phyloP scores from a whole-genome alignment of 225 moss, liverwort and hornwort species.

The Lunularia cruciata region DNA sequence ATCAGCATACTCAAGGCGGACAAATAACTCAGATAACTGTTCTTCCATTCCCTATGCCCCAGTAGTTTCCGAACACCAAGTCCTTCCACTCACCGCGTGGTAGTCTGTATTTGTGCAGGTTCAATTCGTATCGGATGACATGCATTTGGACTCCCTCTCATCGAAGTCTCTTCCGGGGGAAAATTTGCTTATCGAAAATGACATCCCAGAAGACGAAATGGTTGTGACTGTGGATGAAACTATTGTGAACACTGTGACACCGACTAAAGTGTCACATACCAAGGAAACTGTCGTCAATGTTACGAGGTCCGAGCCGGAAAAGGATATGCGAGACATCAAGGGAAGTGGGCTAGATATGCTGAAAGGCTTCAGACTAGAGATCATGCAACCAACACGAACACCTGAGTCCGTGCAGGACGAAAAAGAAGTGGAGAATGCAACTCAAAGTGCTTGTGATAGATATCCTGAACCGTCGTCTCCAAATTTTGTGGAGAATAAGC shows the following conservation, averaged over 20 bases:
- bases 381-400: constrained; percentile 13
- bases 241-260: constrained; percentile 9
- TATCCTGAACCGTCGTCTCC: background rate
- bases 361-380: constrained; percentile 22
- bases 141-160: constrained; percentile 10
- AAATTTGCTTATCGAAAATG: constrained; percentile 2
- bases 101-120: constrained; percentile 25
- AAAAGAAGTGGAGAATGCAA: background rate
- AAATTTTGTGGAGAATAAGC: constrained; percentile 8
- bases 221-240: background rate
- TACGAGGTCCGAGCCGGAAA: constrained; percentile 15
- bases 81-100: background rate
- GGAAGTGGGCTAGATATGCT: constrained; percentile 7
- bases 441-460: background rate
- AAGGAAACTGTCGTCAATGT: background rate
- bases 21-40: background rate
- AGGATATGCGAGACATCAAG: background rate
- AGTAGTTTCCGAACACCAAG: background rate
- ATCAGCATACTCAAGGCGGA: background rate
- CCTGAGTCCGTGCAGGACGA: constrained; percentile 5
- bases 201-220: background rate
- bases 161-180: background rate
- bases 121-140: constrained; percentile 38
- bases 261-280: background rate
- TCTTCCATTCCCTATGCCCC: too few relatives aligned